Percentiles rank a stretch among this genome's conserved stretches.
Conservation (phyloP, 345 rosid species). For the Erysimum cheiranthoides region DNA sequence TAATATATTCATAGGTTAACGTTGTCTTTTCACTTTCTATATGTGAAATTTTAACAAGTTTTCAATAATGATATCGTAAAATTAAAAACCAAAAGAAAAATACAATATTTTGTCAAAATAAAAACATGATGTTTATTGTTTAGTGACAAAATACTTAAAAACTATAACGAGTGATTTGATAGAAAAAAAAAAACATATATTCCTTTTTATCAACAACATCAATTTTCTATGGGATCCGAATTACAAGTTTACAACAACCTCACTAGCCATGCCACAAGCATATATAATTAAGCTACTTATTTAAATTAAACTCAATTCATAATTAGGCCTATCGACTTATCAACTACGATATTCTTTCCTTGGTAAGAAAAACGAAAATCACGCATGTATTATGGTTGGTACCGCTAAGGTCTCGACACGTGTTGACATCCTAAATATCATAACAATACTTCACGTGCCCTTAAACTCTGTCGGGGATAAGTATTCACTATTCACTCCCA, state of each 20-base stretch:
- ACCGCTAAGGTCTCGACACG: slow-evolving; percentile 13
- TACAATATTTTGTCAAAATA: too few species aligned
- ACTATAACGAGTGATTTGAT: background rate
- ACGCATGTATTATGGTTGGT: slow-evolving; percentile 8
- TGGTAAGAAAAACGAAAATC: slow-evolving; percentile 19
- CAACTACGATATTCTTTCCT: background rate
- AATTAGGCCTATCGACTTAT: too few species aligned
- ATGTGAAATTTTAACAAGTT: too few species aligned
- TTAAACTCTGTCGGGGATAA: slow-evolving; percentile 30
- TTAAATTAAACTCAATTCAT: background rate
- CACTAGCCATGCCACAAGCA: background rate
- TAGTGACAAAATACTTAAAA: background rate
- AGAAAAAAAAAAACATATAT: background rate
- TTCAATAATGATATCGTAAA: too few species aligned
- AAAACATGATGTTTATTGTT: too few species aligned
- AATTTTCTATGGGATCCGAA: background rate
- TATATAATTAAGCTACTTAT: background rate
- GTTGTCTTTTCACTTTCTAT: too few species aligned
- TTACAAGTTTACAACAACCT: background rate
- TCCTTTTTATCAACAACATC: background rate
- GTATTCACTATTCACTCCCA: background rate
- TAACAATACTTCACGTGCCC: slow-evolving; percentile 31
- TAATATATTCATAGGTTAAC: too few species aligned
- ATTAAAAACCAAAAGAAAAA: too few species aligned
- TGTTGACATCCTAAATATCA: background rate